Conservation (phyloP, 140 eudicot genomes). For the Stevia rebaudiana region DNA sequence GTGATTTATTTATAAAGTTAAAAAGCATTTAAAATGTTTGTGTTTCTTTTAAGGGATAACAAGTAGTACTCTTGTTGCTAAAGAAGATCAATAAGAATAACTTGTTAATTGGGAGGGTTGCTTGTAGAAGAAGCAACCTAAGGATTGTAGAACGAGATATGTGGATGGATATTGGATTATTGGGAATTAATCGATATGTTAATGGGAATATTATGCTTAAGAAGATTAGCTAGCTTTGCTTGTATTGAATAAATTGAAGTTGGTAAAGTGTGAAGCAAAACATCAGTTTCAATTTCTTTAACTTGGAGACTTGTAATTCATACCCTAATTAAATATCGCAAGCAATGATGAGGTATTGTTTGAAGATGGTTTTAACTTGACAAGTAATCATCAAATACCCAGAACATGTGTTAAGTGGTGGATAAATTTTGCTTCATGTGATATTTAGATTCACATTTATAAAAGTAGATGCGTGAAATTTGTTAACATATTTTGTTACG, state of each 20-base stretch:
- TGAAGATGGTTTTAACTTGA: not conserved
- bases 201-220: conserved; percentile 16
- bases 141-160: not conserved
- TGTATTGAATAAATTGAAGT: conserved; percentile 19
- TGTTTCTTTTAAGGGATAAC: conserved; percentile 33
- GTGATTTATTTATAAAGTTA: conserved; percentile 21
- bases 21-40: conserved; percentile 8
- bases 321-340: not conserved
- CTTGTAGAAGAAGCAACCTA: conserved; percentile 3
- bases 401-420: no score
- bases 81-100: conserved; percentile 11
- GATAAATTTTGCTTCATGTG: no score
- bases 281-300: conserved; percentile 17
- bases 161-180: not conserved
- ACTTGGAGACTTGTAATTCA: conserved; percentile 30
- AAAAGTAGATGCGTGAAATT: no score
- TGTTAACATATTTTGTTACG: no score
- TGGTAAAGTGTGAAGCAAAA: conserved; percentile 37
- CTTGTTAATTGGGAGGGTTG: conserved; percentile 3
- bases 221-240: conserved; percentile 22
- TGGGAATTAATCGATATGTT: not conserved
- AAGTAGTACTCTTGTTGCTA: conserved; percentile 18
- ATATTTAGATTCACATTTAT: no score
- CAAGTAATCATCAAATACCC: not conserved
- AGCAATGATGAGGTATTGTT: not conserved